Evolutionary conservation across 2,329 filamentous ascomycete species (phyloP), one percentile per base, ranked within the genome.

Genomic region (Phialophora tarda): DNA sequence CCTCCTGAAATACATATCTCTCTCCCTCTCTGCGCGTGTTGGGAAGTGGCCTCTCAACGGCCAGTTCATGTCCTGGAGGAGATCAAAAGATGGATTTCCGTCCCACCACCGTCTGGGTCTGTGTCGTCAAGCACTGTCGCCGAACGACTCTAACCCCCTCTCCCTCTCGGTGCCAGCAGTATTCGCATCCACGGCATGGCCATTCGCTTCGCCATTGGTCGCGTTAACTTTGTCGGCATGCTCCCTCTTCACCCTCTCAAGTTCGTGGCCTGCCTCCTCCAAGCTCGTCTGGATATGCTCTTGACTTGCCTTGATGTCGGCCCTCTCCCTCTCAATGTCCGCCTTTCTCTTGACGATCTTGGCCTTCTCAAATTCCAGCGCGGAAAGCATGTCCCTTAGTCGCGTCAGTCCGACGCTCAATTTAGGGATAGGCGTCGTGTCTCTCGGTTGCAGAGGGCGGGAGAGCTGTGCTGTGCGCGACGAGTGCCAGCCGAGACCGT

Each of bases 401-500:
- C 71, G 41, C 4, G 65, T 55, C 44, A 73, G 48, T 1, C 67
- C 71, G 28, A 65, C 67, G 41, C 65, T 68, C 30, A 73, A 64
- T 59, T 71, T 72, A 12, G 69, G 67, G 17, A 73, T 67, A 14
- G 70, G 44, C 23, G 67, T 71, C 21, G 69, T 73, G 28, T 71
- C 67, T 11, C 68, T 55, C 28, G 71, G 71, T 41, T 69, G 70
- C 23, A 65, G 54, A 0, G 71, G 71, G 12, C 71, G 68, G 21
- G 59, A 65, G 17, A 64, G 58, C 24, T 67, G 68, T 5, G 63
- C 63, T 12, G 44, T 68, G 26, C 66, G 67, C 21, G 60, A 48
- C 3, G 53, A 55, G 62, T 69, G 64, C 17, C 62, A 38, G 38
- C 63, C 17, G 12, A 90, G 74, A 0, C 88, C 90, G 73, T 94